Percentiles rank a stretch among this genome's conserved stretches.
These are phyloP conservation scores for Naganishia friedmannii DNA, from an alignment of 768 basidiomycete species.

Conservation along the genomic window DNA sequence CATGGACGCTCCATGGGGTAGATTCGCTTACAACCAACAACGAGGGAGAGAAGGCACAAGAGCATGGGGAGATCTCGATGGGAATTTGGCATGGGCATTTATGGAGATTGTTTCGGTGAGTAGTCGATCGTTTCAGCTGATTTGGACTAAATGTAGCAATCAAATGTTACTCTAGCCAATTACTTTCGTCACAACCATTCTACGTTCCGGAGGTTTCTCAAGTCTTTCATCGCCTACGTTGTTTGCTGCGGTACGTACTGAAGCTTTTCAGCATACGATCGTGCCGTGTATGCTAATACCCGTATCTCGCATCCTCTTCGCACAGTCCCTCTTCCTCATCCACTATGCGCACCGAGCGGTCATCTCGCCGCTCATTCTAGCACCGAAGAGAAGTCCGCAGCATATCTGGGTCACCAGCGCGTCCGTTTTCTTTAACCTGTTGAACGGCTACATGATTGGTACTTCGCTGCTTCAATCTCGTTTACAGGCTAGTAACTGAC, in stretches of 20 bases:
- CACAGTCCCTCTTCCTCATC: slow-evolving; percentile 59
- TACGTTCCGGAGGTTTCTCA: slow-evolving; percentile 1
- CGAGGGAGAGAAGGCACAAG: slow-evolving; percentile 15
- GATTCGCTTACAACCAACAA: slow-evolving; percentile 57
- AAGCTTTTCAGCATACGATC: neutral
- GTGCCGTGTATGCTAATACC: too few species aligned
- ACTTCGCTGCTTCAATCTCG: slow-evolving; percentile 36
- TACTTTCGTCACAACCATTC: slow-evolving; percentile 40
- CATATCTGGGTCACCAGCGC: slow-evolving; percentile 65
- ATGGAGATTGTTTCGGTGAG: slow-evolving; percentile 49
- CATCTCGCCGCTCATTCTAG: slow-evolving; percentile 74
- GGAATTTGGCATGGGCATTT: slow-evolving; percentile 47
- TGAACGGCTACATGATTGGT: slow-evolving; percentile 69
- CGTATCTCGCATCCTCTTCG: too few species aligned
- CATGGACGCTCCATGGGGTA: slow-evolving; percentile 75
- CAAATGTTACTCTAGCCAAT: slow-evolving; percentile 34
- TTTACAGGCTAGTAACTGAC: slow-evolving; percentile 31
- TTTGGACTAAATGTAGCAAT: neutral
- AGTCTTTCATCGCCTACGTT: neutral
- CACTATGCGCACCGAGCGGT: slow-evolving; percentile 84
- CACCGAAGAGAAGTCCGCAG: slow-evolving; percentile 67
- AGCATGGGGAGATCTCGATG: slow-evolving; percentile 32
- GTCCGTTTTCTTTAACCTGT: slow-evolving; percentile 65
- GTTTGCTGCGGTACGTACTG: slow-evolving; percentile 7
- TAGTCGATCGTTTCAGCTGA: neutral